phyloP scores from a whole-genome alignment of 75 land plant species.

The Sequoiadendron giganteum region DNA sequence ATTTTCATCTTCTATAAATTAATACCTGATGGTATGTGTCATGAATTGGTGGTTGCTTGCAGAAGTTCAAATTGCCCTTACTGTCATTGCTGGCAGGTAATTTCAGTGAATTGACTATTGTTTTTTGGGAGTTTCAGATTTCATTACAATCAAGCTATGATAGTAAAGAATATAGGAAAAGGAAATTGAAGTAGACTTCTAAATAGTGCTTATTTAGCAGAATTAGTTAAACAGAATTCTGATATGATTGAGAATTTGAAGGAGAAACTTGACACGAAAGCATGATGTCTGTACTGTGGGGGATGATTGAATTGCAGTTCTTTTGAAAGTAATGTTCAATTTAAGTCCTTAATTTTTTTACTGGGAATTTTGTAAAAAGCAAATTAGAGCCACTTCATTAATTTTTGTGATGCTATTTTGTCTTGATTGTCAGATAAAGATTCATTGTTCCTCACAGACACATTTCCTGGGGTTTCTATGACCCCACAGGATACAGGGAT shows the following conservation, averaged over 20 bases:
- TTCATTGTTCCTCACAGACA: not conserved
- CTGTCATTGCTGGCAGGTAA: slow-evolving; percentile 11
- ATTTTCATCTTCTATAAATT: not conserved
- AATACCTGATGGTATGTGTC: not conserved
- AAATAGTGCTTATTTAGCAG: not conserved
- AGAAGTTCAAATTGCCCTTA: not conserved
- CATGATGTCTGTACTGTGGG: not conserved
- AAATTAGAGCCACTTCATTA: not conserved
- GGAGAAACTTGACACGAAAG: not conserved
- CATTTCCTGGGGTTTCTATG: not conserved
- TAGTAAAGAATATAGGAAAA: not conserved
- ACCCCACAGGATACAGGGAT: not conserved
- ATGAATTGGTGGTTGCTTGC: not conserved
- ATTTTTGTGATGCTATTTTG: not conserved
- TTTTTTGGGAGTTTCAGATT: not conserved
- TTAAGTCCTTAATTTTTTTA: not conserved
- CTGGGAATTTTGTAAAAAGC: not conserved
- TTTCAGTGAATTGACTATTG: not conserved
- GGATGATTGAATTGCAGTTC: not conserved
- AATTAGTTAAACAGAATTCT: not conserved
- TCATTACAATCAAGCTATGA: not conserved
- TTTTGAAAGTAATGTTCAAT: not conserved
- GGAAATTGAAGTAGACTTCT: not conserved
- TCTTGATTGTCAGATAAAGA: not conserved
- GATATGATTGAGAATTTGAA: not conserved